phyloP scores from a whole-genome alignment of 1,139 yeast species.

The Kurtzmaniella natalensis region DNA sequence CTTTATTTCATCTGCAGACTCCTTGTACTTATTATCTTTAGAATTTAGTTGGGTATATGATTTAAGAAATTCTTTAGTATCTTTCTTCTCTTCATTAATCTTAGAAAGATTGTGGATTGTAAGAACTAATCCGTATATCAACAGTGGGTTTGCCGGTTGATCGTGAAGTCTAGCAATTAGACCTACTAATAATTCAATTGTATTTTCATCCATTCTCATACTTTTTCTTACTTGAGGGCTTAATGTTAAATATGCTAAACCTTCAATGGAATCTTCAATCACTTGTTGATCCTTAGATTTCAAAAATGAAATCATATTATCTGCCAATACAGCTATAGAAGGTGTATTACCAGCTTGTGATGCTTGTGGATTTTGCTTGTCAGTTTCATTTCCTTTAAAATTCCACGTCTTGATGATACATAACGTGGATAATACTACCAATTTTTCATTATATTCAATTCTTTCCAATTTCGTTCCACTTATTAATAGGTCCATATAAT shows the following conservation, averaged over 20 bases:
- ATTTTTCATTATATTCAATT: constrained; percentile 11
- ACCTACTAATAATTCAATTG: constrained; percentile 19
- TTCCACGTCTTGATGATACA: constrained; percentile 44
- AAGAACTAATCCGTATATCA: constrained; percentile 34
- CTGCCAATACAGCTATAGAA: constrained; percentile 17
- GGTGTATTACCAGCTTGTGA: no score
- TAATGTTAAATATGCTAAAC: constrained; percentile 44
- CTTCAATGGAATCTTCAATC: constrained; percentile 33
- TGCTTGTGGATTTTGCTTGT: constrained; percentile 8
- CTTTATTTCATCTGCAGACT: constrained; percentile 22
- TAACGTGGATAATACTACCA: constrained; percentile 29
- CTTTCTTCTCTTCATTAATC: constrained; percentile 15
- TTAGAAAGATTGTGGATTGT: constrained; percentile 35
- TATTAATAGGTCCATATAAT: constrained; percentile 26
- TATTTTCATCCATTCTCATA: constrained; percentile 29
- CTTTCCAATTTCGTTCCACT: constrained; percentile 13
- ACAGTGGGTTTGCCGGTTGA: constrained; percentile 11
- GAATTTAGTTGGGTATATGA: constrained; percentile 10
- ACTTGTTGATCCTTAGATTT: neutral
- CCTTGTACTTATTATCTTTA: constrained; percentile 11
- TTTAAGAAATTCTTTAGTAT: constrained; percentile 2
- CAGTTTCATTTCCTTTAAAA: constrained; percentile 24
- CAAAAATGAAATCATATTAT: constrained; percentile 16
- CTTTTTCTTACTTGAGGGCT: constrained; percentile 25
- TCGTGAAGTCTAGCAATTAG: constrained; percentile 10